A percentile compares a stretch with the other conserved stretches of the same genome.
Conservation (phyloP, 2,329 filamentous ascomycete genomes). For the Fusarium palustre region DNA sequence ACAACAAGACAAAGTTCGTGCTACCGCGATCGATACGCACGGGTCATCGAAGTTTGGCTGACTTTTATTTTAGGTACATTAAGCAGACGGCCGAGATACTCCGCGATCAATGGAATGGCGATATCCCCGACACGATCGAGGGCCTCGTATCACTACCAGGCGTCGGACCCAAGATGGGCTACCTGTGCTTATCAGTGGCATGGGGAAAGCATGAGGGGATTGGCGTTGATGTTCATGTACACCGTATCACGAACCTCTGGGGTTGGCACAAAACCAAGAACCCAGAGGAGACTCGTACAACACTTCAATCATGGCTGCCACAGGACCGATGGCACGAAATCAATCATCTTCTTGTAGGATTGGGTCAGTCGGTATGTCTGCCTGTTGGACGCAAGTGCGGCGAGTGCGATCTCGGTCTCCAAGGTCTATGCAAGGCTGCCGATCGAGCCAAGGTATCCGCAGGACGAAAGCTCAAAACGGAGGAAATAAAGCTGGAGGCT, state of each 20-base stretch:
- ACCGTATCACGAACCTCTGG: constrained; percentile 94
- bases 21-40: constrained; percentile 1
- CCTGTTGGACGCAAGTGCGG: constrained; percentile 85
- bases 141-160: constrained; percentile 83
- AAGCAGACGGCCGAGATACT: constrained; percentile 80
- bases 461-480: constrained; percentile 60
- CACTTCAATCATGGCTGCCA: constrained; percentile 85
- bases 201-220: constrained; percentile 74
- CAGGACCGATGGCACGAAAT: constrained; percentile 90
- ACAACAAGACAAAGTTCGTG: constrained; percentile 81
- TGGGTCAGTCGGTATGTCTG: constrained; percentile 88
- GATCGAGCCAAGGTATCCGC: constrained; percentile 72
- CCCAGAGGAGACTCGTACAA: constrained; percentile 83
- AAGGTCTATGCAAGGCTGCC: constrained; percentile 80
- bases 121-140: constrained; percentile 83
- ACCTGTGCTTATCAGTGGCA: constrained; percentile 83
- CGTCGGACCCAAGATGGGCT: constrained; percentile 95
- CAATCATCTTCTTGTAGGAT: constrained; percentile 87
- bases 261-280: constrained; percentile 86
- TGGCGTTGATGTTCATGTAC: constrained; percentile 94
- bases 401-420: constrained; percentile 82
- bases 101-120: constrained; percentile 74
- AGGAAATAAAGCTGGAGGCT: constrained; percentile 45
- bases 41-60: constrained; percentile 20
- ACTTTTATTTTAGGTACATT: constrained; percentile 63